phyloP scores from a whole-genome alignment of 1,284 basidiomycete species.

The Leccinum proliferum region DNA sequence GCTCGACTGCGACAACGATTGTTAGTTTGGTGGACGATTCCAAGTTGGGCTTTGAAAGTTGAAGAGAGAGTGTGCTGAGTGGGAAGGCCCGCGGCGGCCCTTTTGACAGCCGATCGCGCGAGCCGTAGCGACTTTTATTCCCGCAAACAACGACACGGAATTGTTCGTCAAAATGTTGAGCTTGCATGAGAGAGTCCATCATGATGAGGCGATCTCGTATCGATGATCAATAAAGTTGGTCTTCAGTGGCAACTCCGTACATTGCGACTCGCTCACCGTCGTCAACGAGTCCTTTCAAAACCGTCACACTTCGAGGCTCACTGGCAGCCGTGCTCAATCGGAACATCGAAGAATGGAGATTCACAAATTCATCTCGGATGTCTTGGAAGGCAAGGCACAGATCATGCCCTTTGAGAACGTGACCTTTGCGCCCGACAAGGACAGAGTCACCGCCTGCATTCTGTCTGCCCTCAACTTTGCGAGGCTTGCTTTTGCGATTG shows the following conservation, averaged over 20 bases:
- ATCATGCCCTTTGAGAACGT: constrained; percentile 36
- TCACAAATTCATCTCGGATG: constrained; percentile 16
- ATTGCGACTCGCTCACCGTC: constrained; percentile 9
- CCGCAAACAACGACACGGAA: background rate
- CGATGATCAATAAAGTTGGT: background rate
- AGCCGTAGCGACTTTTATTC: background rate
- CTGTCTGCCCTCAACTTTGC: constrained; percentile 56
- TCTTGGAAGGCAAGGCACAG: constrained; percentile 18
- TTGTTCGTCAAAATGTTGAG: background rate
- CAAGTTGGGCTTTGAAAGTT: background rate
- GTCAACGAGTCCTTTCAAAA: background rate
- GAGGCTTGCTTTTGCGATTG: constrained; percentile 38
- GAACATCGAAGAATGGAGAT: constrained; percentile 12
- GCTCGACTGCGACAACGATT: background rate
- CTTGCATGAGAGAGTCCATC: background rate
- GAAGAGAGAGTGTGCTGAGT: background rate
- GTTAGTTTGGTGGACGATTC: background rate
- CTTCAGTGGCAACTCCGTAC: background rate
- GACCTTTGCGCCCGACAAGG: constrained; percentile 33
- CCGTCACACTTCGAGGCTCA: background rate
- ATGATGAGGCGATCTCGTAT: background rate
- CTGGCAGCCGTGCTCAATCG: background rate
- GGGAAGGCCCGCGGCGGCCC: background rate
- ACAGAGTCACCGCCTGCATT: constrained; percentile 41
- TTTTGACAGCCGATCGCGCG: background rate